These are phyloP conservation scores for Diversispora eburnea DNA, from an alignment of 192 early-diverging fungal genomes.

Conservation along the genomic window DNA sequence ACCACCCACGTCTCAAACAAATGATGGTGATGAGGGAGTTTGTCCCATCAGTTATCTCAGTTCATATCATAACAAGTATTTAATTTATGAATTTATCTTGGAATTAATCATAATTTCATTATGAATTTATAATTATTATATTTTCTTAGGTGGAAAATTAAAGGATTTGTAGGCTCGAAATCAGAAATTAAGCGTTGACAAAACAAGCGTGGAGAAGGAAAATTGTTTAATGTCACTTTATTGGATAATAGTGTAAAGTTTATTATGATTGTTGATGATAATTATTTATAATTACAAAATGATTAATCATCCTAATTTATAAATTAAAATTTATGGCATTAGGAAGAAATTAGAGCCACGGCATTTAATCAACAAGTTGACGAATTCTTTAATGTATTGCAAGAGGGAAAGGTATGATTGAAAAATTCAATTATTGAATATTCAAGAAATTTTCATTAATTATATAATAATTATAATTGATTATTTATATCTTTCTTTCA, in stretches of 20 bases:
- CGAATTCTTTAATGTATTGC: constrained; percentile 70
- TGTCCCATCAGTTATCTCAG: constrained; percentile 72
- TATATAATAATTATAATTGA: background rate
- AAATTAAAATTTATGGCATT: background rate
- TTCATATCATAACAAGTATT: constrained; percentile 83
- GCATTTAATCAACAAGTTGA: constrained; percentile 88
- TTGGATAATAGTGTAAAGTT: constrained; percentile 79
- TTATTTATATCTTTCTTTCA: background rate
- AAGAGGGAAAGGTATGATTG: constrained; percentile 61
- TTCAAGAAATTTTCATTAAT: background rate
- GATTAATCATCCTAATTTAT: background rate
- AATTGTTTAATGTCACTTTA: constrained; percentile 85
- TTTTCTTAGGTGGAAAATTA: constrained; percentile 80
- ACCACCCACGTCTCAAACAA: background rate
- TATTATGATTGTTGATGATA: background rate
- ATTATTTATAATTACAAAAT: background rate
- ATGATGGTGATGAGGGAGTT: background rate
- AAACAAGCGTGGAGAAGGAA: constrained; percentile 70
- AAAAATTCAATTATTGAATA: background rate
- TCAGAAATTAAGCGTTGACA: constrained; percentile 75
- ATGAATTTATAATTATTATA: background rate
- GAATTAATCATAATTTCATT: too few relatives aligned
- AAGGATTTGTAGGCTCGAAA: constrained; percentile 85
- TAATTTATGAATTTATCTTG: background rate
- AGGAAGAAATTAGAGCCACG: constrained; percentile 94